phyloP scores from a whole-genome alignment of 2,329 filamentous ascomycete species.

The Ophiostoma sp. region DNA sequence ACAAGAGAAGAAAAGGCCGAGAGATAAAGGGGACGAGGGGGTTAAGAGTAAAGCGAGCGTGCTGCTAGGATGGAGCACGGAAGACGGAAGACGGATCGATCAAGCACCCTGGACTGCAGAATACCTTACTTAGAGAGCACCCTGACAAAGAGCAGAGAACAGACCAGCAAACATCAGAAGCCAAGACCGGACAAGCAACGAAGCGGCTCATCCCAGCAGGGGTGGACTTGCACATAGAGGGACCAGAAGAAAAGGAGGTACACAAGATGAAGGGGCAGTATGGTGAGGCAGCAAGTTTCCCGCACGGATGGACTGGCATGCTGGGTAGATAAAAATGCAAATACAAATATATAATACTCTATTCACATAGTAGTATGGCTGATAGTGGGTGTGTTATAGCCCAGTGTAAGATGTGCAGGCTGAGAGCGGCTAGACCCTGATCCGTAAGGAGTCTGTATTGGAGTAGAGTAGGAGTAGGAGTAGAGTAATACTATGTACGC shows the following conservation, averaged over 20 bases:
- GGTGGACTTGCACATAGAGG: too few relatives aligned
- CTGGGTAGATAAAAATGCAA: neutral
- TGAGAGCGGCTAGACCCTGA: neutral
- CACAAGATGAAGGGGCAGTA: constrained; percentile 11
- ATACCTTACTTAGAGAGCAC: neutral
- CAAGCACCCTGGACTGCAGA: neutral
- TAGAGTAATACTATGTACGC: neutral
- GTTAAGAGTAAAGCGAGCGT: neutral
- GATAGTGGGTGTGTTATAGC: neutral
- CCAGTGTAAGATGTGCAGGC: neutral
- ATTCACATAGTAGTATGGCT: neutral
- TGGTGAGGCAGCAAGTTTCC: constrained; percentile 3
- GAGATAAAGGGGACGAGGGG: neutral
- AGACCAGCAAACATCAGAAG: neutral
- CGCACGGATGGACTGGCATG: neutral
- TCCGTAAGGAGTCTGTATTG: neutral
- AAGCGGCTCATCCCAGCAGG: constrained; percentile 5
- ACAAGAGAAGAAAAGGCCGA: neutral
- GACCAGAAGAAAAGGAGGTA: neutral
- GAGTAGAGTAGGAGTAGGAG: neutral
- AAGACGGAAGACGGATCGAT: constrained; percentile 2
- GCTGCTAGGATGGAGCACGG: neutral
- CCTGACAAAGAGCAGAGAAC: neutral
- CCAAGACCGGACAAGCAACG: constrained; percentile 18
- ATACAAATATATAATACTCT: neutral